Percentiles rank a stretch among this genome's conserved stretches.
phyloP scores from a whole-genome alignment of 2,329 filamentous ascomycete species.

The Clarireedia homoeocarpa region DNA sequence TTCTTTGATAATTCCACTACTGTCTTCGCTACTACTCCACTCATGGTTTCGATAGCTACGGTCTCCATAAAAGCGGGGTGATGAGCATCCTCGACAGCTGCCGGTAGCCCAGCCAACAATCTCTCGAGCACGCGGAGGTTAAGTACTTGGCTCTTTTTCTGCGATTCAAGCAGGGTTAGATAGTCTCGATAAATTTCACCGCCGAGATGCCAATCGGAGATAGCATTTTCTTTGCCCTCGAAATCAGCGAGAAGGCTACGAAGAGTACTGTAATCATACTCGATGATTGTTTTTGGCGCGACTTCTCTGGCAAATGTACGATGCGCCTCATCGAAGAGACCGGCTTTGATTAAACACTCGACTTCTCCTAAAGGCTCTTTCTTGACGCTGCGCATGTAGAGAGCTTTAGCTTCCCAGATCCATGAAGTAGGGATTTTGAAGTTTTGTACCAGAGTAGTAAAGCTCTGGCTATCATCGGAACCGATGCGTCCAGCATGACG shows the following conservation, averaged over 20 bases:
- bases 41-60: conserved; percentile 78
- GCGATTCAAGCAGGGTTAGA: conserved; percentile 42
- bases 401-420: conserved; percentile 82
- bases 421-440: conserved; percentile 67
- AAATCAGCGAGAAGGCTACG: conserved; percentile 66
- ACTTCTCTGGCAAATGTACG: conserved; percentile 73
- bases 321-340: conserved; percentile 74
- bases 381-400: conserved; percentile 67
- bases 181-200: conserved; percentile 70
- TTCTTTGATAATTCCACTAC: conserved; percentile 48
- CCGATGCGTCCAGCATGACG: conserved; percentile 63
- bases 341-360: conserved; percentile 70
- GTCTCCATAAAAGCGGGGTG: conserved; percentile 44
- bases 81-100: conserved; percentile 34
- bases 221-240: conserved; percentile 48
- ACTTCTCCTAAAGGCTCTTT: conserved; percentile 66
- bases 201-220: conserved; percentile 69
- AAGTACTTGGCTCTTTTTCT: conserved; percentile 33
- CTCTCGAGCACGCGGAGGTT: conserved; percentile 44
- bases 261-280: conserved; percentile 67
- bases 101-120: conserved; percentile 48
- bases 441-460: conserved; percentile 51
- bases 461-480: conserved; percentile 46
- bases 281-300: conserved; percentile 74
- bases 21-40: conserved; percentile 60